Base-by-base conservation (phyloP, 2,329 filamentous ascomycete species). In the Neonectria faginata region DNA sequence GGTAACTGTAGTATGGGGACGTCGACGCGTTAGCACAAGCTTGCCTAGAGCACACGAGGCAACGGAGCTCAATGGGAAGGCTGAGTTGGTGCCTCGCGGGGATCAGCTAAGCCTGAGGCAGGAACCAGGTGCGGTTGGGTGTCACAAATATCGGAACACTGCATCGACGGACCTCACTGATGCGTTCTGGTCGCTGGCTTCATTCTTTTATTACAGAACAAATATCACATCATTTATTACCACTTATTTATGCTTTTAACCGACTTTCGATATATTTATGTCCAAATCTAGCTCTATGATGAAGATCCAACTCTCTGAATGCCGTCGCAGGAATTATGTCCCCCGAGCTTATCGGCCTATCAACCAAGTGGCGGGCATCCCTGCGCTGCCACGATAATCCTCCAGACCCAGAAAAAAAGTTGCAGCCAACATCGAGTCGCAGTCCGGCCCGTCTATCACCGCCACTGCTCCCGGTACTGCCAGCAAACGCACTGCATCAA, bases 21-120 rank as follows among this genome's bases (percentile, higher is more conserved):
- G 63, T 73, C 70, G 75, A 82, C 80, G 81, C 80, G 81, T 83
- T 79, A 80, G 80, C 79, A 77, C 76, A 71, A 82, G 81, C 81
- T 83, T 83, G 81, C 81, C 81, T 83, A 72, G 80, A 82, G 76
- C 74, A 73, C 68, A 67, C 67, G 67, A 74, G 71, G 70, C 69
- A 72, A 68, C 67, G 70, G 69, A 77, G 73, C 73, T 78, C 71
- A 71, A 67, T 68, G 67, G 70, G 68, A 75, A 78, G 76, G 78
- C 76, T 78, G 76, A 69, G 67, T 72, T 68, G 74, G 60, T 75
- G 73, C 70, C 73, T 79, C 69, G 68, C 57, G 42, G 52, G 36
- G 44, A 66, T 67, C 66, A 65, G 16, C 33, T 62, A 67, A 67
- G 72, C 77, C 74, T 79, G 69, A 80, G 78, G 78, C 78, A 78